Evolutionary conservation across 768 basidiomycete species (phyloP), one percentile per base, ranked within the genome.

Genomic region (Psilocybe subaeruginosa): DNA sequence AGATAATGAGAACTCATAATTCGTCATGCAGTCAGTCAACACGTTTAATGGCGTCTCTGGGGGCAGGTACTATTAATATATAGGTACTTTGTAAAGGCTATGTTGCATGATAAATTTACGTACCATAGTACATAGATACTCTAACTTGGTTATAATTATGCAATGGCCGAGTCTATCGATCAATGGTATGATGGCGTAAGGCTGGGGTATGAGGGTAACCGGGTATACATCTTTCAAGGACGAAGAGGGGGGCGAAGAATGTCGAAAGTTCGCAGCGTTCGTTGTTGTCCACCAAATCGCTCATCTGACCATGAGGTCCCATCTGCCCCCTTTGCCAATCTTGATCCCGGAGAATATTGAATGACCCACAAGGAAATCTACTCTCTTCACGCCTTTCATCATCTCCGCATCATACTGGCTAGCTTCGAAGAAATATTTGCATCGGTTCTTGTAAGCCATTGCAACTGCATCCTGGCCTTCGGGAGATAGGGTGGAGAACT

Each of bases 321-420:
- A 84, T 3, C 74, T 71, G 72, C 65, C 49, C 51, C 69, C 69
- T 54, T 69, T 65, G 53, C 72, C 69, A 29, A 61, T 69, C 2
- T 73, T 76, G 37, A 85, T 59, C 27, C 83, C 84, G 67, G 68
- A 69, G 68, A 85, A 83, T 23, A 63, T 66, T 12, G 71, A 77
- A 16, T 69, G 72, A 41, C 71, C 77, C 52, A 74, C 69, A 51
- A 88, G 70, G 65, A 85, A 86, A 69, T 88, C 86, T 0, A 88
- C 77, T 53, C 84, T 72, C 69, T 81, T 85, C 17, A 87, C 64
- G 0, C 83, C 84, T 66, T 81, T 81, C 9, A 64, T 64, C 62
- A 76, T 73, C 69, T 86, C 85, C 29, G 69, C 65, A 33, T 74
- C 76, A 27, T 72, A 73, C 1, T 58, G 69, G 33, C 68, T 68